Percentiles rank a stretch among this genome's conserved stretches.
phyloP scores from a whole-genome alignment of 1,139 yeast genomes.

The Pneumocystis wakefieldiae region DNA sequence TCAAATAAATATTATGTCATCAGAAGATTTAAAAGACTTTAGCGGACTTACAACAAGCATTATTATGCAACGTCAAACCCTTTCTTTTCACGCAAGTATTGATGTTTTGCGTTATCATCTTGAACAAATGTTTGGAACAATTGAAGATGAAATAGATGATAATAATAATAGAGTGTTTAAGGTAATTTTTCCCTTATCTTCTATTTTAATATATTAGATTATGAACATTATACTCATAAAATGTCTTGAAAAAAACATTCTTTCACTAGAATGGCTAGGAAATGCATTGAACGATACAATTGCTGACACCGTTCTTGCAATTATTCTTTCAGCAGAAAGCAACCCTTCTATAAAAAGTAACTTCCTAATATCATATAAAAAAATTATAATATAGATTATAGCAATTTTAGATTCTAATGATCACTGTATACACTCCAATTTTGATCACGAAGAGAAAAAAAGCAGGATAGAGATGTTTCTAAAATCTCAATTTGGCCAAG shows the following conservation, averaged over 20 bases:
- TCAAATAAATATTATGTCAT: constrained; percentile 64
- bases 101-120: constrained; percentile 77
- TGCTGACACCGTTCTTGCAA: constrained; percentile 88
- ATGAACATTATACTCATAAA: constrained; percentile 34
- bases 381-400: constrained; percentile 18
- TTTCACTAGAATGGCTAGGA: constrained; percentile 60
- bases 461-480: constrained; percentile 50
- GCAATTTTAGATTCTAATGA: constrained; percentile 11
- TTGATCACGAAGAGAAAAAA: constrained; percentile 35
- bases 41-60: constrained; percentile 77
- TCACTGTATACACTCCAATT: constrained; percentile 14
- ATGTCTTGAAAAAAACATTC: constrained; percentile 30
- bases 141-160: constrained; percentile 50
- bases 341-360: constrained; percentile 86
- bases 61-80: constrained; percentile 64
- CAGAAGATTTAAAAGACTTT: constrained; percentile 77
- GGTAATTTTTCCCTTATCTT: constrained; percentile 1
- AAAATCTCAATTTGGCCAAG: constrained; percentile 76
- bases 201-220: constrained; percentile 19
- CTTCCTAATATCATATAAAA: constrained; percentile 41
- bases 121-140: constrained; percentile 86
- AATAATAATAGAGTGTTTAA: constrained; percentile 18
- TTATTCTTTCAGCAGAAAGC: constrained; percentile 77
- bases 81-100: constrained; percentile 66
- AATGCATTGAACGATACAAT: constrained; percentile 81